A percentile compares a stretch with the other conserved stretches of the same genome.
Conservation (phyloP, 257 asterid genomes). For the Echium plantagineum region DNA sequence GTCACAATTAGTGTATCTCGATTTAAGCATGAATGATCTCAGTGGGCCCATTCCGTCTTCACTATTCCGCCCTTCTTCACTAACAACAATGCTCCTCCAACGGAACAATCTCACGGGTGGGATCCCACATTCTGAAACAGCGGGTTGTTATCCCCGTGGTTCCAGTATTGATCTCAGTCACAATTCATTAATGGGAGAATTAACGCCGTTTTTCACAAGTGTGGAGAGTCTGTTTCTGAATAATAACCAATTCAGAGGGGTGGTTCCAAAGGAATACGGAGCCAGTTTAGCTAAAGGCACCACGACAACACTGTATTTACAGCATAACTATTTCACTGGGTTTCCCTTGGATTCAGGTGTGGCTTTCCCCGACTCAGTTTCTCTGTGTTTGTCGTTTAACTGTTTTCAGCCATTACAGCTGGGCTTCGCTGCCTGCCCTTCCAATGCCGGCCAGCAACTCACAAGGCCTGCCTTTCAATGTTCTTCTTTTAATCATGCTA, state of each 20-base stretch:
- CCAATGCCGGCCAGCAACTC: constrained; percentile 47
- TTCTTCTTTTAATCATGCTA: constrained; percentile 4
- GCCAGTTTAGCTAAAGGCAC: constrained; percentile 32
- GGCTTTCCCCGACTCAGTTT: constrained; percentile 41
- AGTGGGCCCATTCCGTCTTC: constrained; percentile 56
- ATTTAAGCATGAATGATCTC: constrained; percentile 58
- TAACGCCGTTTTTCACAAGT: constrained; percentile 26
- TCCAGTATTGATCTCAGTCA: constrained; percentile 66
- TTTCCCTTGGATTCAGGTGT: constrained; percentile 37
- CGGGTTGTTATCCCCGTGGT: constrained; percentile 12
- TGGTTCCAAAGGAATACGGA: constrained; percentile 49
- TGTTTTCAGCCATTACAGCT: constrained; percentile 47
- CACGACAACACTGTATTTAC: constrained; percentile 52
- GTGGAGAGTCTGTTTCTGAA: constrained; percentile 57
- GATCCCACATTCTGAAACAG: constrained; percentile 25
- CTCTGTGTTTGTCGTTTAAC: constrained; percentile 54
- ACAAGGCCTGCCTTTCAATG: constrained; percentile 66
- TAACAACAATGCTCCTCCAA: constrained; percentile 59
- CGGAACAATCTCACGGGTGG: constrained; percentile 77
- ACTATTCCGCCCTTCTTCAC: constrained; percentile 27
- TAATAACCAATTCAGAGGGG: constrained; percentile 47
- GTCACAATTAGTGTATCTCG: constrained; percentile 43
- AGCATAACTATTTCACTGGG: constrained; percentile 52
- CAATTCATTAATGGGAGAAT: constrained; percentile 44
- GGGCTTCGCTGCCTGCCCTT: constrained; percentile 52